Evolutionary conservation across 176 grass and related monocot species (phyloP), one percentile per base, ranked within the genome.

Genomic region (Cenchrus fungigraminus): DNA sequence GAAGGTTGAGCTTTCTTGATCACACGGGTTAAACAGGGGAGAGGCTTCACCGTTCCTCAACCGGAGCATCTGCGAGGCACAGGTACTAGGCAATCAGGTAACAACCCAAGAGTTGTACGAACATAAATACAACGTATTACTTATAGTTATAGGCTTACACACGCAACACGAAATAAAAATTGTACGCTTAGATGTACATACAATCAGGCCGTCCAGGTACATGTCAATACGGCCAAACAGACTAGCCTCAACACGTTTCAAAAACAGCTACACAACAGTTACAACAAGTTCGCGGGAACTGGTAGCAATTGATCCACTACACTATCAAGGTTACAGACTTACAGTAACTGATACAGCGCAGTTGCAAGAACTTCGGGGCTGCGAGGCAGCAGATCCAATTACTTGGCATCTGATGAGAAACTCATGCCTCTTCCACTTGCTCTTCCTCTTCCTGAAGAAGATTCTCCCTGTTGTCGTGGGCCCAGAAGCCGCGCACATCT

Each of bases 381-480:
- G 2, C 5, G 9, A 46, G 15, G 34, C 6, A 28, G 28, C 29
- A 8, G 14, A 16, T 45, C 22, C 4, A 47, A 11, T 82, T 44
- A 73, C 74, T 52, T 73, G 5, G 60, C 72, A 50, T 57, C 22
- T 72, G 47, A 56, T 3, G 11, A 44, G 32, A 49, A 44, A 32
- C 53, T 95, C 77, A 90, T 12, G 83, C 87, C 86, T 94, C 97
- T 89, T 99, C 97, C 17, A 96, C 97, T 62, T 91, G 93, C 22
- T 99, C 97, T 89, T 96, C 97, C 91, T 99, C 97, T 86, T 98
- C 97, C 87, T 99, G 97, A 44, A 99, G 97, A 45, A 99, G 90
- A 77, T 99, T 99, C 82, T 99, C 97, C 75, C 97, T 90, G 86
- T 99, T 99, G 84, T 99, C 97, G 6, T 99, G 97, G 74, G 97